A percentile compares a stretch with the other conserved stretches of the same genome.
These are phyloP conservation scores for Fusarium albidum DNA, from an alignment of 2,329 filamentous ascomycete genomes.

Conservation along the genomic window DNA sequence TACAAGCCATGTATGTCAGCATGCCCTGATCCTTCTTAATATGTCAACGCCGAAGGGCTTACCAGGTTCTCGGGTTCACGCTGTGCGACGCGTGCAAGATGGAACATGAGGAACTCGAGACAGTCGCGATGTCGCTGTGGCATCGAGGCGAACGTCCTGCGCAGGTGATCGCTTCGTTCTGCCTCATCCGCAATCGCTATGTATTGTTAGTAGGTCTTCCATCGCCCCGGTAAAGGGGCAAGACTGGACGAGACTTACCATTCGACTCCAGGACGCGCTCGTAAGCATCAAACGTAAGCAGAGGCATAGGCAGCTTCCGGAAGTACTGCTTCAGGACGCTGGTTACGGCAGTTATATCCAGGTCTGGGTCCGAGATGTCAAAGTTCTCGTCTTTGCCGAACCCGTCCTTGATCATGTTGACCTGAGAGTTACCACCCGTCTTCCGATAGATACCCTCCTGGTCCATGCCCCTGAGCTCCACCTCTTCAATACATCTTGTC, in stretches of 20 bases:
- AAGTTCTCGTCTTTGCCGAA: slow-evolving; percentile 88
- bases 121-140: slow-evolving; percentile 87
- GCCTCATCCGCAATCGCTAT: slow-evolving; percentile 70
- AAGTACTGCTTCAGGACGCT: slow-evolving; percentile 98
- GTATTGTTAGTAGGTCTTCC: slow-evolving; percentile 33
- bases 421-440: slow-evolving; percentile 90
- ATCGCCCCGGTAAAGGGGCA: neutral
- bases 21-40: neutral
- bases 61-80: slow-evolving; percentile 86
- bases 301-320: slow-evolving; percentile 85
- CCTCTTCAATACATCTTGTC: slow-evolving; percentile 93
- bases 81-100: slow-evolving; percentile 85
- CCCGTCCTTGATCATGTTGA: slow-evolving; percentile 88
- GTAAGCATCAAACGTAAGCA: slow-evolving; percentile 93
- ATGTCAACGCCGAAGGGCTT: slow-evolving; percentile 44
- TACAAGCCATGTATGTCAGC: slow-evolving; percentile 44
- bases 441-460: slow-evolving; percentile 98
- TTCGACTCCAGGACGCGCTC: slow-evolving; percentile 85
- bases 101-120: slow-evolving; percentile 92
- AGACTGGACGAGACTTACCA: slow-evolving; percentile 62
- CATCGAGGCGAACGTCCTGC: slow-evolving; percentile 77
- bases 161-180: slow-evolving; percentile 76
- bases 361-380: slow-evolving; percentile 90
- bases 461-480: slow-evolving; percentile 95
- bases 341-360: slow-evolving; percentile 96